Percentiles rank a stretch among this genome's conserved stretches.
These are phyloP conservation scores for Pseudonitzschia delicatissima DNA, from an alignment of 108 stramenopile genomes.

Conservation along the genomic window DNA sequence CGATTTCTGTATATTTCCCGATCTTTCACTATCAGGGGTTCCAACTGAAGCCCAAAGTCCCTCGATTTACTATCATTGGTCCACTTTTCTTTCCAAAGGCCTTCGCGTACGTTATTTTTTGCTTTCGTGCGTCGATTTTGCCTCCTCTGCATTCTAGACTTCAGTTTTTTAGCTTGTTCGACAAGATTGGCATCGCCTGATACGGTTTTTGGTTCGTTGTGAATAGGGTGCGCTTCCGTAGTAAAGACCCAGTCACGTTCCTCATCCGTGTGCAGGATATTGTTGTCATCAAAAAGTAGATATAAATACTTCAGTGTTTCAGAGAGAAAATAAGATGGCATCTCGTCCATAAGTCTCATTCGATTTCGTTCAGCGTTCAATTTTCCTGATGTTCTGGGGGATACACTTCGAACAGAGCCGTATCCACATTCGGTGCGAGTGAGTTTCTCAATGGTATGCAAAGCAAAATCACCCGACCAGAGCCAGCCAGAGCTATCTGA, in stretches of 20 bases:
- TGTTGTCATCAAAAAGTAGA: slow-evolving; percentile 87
- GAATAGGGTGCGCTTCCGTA: slow-evolving; percentile 96
- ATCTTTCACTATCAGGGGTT: slow-evolving; percentile 12
- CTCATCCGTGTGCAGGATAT: slow-evolving; percentile 63
- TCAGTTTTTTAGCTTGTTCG: slow-evolving; percentile 7
- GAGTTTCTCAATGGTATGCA: slow-evolving; percentile 36
- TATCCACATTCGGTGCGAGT: slow-evolving; percentile 57
- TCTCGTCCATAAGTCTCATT: slow-evolving; percentile 72
- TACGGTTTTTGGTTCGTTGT: slow-evolving; percentile 21
- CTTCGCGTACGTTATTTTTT: neutral
- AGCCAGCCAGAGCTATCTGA: slow-evolving; percentile 56
- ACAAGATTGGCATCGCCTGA: slow-evolving; percentile 2
- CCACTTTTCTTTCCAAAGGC: slow-evolving; percentile 26
- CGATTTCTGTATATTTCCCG: neutral
- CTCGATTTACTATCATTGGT: slow-evolving; percentile 7
- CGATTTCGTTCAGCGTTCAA: slow-evolving; percentile 18
- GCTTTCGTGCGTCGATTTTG: neutral
- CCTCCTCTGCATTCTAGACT: slow-evolving; percentile 8
- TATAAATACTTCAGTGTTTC: slow-evolving; percentile 98
- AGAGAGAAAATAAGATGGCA: slow-evolving; percentile 94
- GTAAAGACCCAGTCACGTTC: slow-evolving; percentile 87
- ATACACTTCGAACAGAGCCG: slow-evolving; percentile 53
- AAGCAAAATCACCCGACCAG: slow-evolving; percentile 73
- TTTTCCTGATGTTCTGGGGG: slow-evolving; percentile 46
- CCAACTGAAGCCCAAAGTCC: slow-evolving; percentile 14